Evolutionary conservation across 2,329 filamentous ascomycete species (phyloP).

Genomic region (Cladophialophora immunda): DNA sequence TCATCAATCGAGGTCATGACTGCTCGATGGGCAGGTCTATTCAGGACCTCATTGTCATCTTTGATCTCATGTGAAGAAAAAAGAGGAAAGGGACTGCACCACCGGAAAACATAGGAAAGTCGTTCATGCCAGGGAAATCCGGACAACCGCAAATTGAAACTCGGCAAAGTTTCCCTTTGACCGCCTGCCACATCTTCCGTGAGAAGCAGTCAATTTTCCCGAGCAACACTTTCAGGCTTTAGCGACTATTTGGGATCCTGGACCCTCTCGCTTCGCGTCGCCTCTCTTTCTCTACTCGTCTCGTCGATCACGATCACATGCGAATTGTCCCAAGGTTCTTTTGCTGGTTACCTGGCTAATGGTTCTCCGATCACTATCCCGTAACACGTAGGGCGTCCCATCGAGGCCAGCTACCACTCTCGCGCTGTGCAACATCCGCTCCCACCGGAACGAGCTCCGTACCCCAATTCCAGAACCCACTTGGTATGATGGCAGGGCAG

Average conservation of each 20-base stretch:
- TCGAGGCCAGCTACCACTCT: not conserved
- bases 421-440: not conserved
- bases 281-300: too few species aligned
- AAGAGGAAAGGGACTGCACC: not conserved
- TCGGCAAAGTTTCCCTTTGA: conserved; percentile 17
- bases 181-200: not conserved
- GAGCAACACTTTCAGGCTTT: not conserved
- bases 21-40: conserved; percentile 3
- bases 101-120: conserved; percentile 4
- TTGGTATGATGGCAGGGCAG: not conserved
- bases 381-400: not conserved
- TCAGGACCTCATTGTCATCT: conserved; percentile 9
- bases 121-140: conserved; percentile 2
- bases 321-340: not conserved
- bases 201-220: not conserved
- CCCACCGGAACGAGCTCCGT: not conserved
- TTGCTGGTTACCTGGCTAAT: not conserved
- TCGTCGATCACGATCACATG: too few species aligned
- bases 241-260: too few species aligned
- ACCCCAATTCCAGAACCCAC: not conserved
- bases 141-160: conserved; percentile 10
- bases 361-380: too few species aligned
- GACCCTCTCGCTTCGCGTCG: not conserved
- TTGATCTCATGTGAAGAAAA: not conserved
- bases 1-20: conserved; percentile 39